phyloP scores from a whole-genome alignment of 2,329 filamentous ascomycete genomes.

The Orbilia ellipsospora region DNA sequence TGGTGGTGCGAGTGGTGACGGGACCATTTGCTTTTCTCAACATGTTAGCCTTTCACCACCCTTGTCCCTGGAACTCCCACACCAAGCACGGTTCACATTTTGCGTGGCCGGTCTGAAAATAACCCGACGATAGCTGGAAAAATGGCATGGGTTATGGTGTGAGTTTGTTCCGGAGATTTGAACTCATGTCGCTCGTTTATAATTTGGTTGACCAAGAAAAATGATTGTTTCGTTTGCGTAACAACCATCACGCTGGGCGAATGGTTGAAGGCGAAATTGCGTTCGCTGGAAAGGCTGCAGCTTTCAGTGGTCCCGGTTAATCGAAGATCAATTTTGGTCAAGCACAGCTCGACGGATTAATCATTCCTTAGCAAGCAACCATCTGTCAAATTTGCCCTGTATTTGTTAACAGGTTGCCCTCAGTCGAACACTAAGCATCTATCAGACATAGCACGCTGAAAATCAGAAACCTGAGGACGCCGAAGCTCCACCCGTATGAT shows the following conservation, averaged over 20 bases:
- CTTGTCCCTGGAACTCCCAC: constrained; percentile 55
- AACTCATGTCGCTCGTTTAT: constrained; percentile 15
- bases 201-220: constrained; percentile 38
- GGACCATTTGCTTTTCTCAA: constrained; percentile 50
- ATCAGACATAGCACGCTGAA: too few relatives aligned
- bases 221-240: constrained; percentile 22
- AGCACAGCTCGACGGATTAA: constrained; percentile 40
- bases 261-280: constrained; percentile 44
- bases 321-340: constrained; percentile 38
- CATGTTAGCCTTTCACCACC: constrained; percentile 26
- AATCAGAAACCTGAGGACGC: too few relatives aligned
- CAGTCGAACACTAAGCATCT: too few relatives aligned
- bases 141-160: constrained; percentile 12
- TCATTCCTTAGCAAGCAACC: constrained; percentile 49
- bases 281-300: constrained; percentile 14
- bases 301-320: constrained; percentile 23
- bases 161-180: constrained; percentile 28
- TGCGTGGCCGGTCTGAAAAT: constrained; percentile 48
- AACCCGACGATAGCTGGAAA: constrained; percentile 49
- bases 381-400: constrained; percentile 22
- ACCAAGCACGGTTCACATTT: constrained; percentile 54
- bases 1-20: constrained; percentile 51
- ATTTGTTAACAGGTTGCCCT: too few relatives aligned
- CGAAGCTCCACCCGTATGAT: too few relatives aligned
- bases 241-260: constrained; percentile 36